phyloP scores from a whole-genome alignment of 805 yeast genomes.

The Candida taoyuanica region DNA sequence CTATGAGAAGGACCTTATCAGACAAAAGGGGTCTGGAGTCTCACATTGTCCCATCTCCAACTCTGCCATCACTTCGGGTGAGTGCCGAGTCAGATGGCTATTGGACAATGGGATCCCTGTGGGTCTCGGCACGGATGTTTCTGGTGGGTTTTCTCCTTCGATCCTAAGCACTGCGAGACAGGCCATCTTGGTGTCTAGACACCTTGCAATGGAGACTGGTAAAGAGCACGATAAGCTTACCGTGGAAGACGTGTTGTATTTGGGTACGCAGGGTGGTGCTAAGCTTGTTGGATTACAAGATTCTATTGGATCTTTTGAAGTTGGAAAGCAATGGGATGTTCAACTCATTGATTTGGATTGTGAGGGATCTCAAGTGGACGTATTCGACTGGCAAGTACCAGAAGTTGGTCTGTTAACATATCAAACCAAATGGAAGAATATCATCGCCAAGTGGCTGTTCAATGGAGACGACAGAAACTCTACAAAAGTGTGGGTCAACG shows the following conservation, averaged over 20 bases:
- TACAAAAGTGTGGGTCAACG: constrained; percentile 75
- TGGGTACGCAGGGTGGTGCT: constrained; percentile 93
- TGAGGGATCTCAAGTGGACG: constrained; percentile 59
- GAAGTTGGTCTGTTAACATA: constrained; percentile 20
- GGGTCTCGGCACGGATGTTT: constrained; percentile 74
- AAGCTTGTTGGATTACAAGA: constrained; percentile 55
- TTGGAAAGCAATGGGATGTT: constrained; percentile 80
- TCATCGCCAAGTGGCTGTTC: constrained; percentile 86
- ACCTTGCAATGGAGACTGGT: constrained; percentile 53
- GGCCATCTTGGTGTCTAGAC: constrained; percentile 68
- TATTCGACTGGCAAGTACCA: constrained; percentile 71
- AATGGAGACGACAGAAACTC: constrained; percentile 93
- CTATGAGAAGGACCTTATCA: constrained; percentile 57
- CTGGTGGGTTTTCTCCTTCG: constrained; percentile 71
- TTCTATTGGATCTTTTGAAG: constrained; percentile 62
- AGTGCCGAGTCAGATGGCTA: constrained; percentile 72
- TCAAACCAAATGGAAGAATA: constrained; percentile 43
- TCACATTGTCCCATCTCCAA: constrained; percentile 94
- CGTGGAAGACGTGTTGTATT: constrained; percentile 65
- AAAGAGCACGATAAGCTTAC: constrained; percentile 47
- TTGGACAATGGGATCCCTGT: constrained; percentile 66
- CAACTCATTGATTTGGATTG: constrained; percentile 65
- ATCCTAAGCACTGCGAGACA: constrained; percentile 63
- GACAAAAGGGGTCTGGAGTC: constrained; percentile 57
- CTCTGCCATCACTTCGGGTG: constrained; percentile 84